Evolutionary conservation across 2,329 filamentous ascomycete species (phyloP), one percentile per base, ranked within the genome.

Genomic region (Aspergillus pseudoglaucus): DNA sequence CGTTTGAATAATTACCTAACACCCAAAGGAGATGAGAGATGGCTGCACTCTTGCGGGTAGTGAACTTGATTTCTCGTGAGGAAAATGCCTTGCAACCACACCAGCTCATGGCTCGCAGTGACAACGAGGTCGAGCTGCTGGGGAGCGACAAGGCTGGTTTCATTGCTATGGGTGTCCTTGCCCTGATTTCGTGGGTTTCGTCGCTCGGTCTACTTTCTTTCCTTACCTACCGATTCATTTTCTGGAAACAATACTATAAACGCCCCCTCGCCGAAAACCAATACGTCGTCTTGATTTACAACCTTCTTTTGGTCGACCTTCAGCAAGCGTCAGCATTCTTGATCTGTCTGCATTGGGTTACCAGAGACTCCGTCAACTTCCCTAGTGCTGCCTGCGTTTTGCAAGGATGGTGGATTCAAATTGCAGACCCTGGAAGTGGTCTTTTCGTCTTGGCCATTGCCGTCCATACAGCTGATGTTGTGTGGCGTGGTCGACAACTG

Each of bases 391-490:
- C 72, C 1, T 79, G 76, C 52, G 71, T 73, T 49, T 57, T 74
- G 7, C 76, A 79, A 54, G 76, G 69, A 3, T 76, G 74, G 71
- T 73, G 76, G 52, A 60, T 79, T 18, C 74, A 78, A 45, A 69
- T 73, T 23, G 76, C 73, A 6, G 75, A 79, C 53, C 67, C 77
- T 20, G 67, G 73, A 10, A 74, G 73, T 55, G 74, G 75, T 3
- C 61, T 78, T 52, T 76, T 78, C 54, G 70, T 78, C 35, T 57
- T 78, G 18, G 70, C 74, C 6, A 79, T 79, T 56, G 76, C 75
- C 3, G 55, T 77, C n/a, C 75, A 78, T 50, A 79, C 76, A 0
- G 73, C 71, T 59, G 55, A 72, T 35, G 68, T 72, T 14, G 70
- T 78, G 1, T 61, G 76, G 4, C 69, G 69, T 51, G 74, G 74